phyloP scores from a whole-genome alignment of 495 filamentous ascomycete species.

The Thermothielavioides terrestris region DNA sequence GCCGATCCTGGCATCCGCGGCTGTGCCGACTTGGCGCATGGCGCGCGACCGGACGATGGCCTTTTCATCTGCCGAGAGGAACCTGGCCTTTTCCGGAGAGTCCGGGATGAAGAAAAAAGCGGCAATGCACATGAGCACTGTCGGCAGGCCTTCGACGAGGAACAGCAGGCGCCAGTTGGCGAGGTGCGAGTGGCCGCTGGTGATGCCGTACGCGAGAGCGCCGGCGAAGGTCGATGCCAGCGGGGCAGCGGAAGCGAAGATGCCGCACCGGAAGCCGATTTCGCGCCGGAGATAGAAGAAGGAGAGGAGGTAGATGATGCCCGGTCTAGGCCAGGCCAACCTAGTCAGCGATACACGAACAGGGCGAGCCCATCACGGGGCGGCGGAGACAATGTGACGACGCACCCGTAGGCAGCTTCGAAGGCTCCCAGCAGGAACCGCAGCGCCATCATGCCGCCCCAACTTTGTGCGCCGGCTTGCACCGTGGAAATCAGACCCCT shows the following conservation, averaged over 20 bases:
- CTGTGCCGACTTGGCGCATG: slow-evolving; percentile 52
- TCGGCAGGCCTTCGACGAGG: slow-evolving; percentile 73
- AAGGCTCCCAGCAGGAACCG: slow-evolving; percentile 20
- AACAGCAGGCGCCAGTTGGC: slow-evolving; percentile 76
- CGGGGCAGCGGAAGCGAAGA: slow-evolving; percentile 71
- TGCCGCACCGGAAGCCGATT: slow-evolving; percentile 67
- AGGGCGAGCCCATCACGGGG: too few relatives aligned
- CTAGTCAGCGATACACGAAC: slow-evolving; percentile 55
- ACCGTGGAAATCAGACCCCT: too few relatives aligned
- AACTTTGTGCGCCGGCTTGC: too few relatives aligned
- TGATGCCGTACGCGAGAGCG: slow-evolving; percentile 76
- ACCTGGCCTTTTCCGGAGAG: slow-evolving; percentile 61
- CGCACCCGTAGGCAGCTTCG: not conserved
- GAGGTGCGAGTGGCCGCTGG: slow-evolving; percentile 52
- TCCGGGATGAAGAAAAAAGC: slow-evolving; percentile 69
- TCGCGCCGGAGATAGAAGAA: slow-evolving; percentile 81
- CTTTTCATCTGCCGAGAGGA: slow-evolving; percentile 61
- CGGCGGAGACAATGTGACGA: slow-evolving; percentile 56
- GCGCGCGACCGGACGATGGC: slow-evolving; percentile 55
- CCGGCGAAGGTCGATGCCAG: slow-evolving; percentile 78
- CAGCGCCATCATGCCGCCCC: too few relatives aligned
- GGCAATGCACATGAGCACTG: slow-evolving; percentile 53
- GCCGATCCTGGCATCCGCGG: slow-evolving; percentile 37
- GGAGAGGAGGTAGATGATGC: slow-evolving; percentile 63
- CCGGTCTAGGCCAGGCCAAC: slow-evolving; percentile 57